phyloP scores from a whole-genome alignment of 805 yeast species.

The Kazachstania africana region DNA sequence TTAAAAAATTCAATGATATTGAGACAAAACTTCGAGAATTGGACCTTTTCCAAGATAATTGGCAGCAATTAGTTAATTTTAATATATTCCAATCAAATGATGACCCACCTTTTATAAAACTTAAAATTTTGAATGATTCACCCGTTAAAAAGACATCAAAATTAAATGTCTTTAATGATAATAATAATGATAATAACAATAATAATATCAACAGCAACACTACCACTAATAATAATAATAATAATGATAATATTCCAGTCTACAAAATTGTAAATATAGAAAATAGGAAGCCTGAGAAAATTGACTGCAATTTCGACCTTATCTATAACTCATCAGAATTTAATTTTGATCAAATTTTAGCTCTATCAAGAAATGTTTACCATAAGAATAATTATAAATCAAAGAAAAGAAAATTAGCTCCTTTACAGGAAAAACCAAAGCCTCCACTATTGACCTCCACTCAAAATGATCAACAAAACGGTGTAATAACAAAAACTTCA shows the following conservation, averaged over 20 bases:
- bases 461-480: neutral
- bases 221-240: neutral
- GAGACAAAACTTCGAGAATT: neutral
- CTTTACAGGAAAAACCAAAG: neutral
- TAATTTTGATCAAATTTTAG: slow-evolving; percentile 55
- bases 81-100: neutral
- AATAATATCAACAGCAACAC: slow-evolving; percentile 6
- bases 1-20: neutral
- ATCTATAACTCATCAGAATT: slow-evolving; percentile 42
- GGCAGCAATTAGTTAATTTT: neutral
- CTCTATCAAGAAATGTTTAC: slow-evolving; percentile 32
- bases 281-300: slow-evolving; percentile 50
- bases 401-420: neutral
- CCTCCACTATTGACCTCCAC: neutral
- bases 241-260: slow-evolving; percentile 24
- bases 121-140: too few species aligned
- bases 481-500: slow-evolving; percentile 23
- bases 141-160: slow-evolving; percentile 4
- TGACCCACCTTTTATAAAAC: neutral
- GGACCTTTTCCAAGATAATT: neutral
- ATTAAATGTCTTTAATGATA: slow-evolving; percentile 31
- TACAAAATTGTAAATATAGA: slow-evolving; percentile 40
- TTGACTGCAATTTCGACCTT: slow-evolving; percentile 48
- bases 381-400: slow-evolving; percentile 1
- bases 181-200: neutral